Conservation (phyloP, 2,329 filamentous ascomycete genomes). For the Endothia cerciana region DNA sequence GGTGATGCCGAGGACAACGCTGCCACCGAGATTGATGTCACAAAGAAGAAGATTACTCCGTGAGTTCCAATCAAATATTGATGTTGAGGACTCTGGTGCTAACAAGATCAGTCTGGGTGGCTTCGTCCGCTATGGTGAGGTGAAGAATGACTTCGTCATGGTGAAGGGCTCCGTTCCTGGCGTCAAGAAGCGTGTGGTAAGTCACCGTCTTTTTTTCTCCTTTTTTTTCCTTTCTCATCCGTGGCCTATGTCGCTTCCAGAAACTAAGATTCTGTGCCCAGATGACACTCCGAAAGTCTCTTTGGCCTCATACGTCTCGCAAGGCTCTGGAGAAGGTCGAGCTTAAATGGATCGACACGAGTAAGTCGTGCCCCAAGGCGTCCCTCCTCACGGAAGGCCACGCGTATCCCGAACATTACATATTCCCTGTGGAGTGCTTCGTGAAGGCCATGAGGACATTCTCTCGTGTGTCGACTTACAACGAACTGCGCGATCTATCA, state of each 20-base stretch:
- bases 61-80: slow-evolving; percentile 60
- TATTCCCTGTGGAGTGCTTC: not conserved
- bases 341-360: slow-evolving; percentile 99
- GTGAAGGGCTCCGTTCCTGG: slow-evolving; percentile 97
- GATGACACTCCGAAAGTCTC: slow-evolving; percentile 97
- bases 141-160: slow-evolving; percentile 98
- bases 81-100: not conserved
- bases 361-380: not conserved
- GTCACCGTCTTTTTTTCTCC: not conserved
- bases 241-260: not conserved
- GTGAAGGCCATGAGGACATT: not conserved
- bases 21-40: slow-evolving; percentile 92
- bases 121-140: slow-evolving; percentile 98
- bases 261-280: not conserved
- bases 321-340: slow-evolving; percentile 98
- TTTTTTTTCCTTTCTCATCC: too few species aligned
- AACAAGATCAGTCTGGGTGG: slow-evolving; percentile 77
- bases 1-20: slow-evolving; percentile 88
- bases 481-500: not conserved
- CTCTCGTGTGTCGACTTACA: not conserved
- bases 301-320: slow-evolving; percentile 95
- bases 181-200: slow-evolving; percentile 91
- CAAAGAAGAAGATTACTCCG: slow-evolving; percentile 99
- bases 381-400: not conserved
- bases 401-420: not conserved